These are phyloP conservation scores for Styphnolobium japonicum DNA, from an alignment of 306 rosid species.

Conservation along the genomic window DNA sequence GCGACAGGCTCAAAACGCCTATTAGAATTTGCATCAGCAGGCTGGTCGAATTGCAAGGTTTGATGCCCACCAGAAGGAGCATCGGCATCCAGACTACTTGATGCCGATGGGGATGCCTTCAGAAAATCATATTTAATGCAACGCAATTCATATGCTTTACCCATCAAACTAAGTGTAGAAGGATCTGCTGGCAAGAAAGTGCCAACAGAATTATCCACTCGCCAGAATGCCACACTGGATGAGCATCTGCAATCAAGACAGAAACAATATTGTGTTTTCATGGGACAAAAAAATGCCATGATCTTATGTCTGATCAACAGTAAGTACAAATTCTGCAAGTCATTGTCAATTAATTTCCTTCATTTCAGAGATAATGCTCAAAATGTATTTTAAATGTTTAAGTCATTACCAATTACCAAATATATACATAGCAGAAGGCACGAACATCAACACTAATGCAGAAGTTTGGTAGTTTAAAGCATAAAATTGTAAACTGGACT, in stretches of 20 bases:
- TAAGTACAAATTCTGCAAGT: background rate
- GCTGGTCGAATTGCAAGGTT: slow-evolving; percentile 40
- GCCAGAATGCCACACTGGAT: slow-evolving; percentile 72
- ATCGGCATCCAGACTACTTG: slow-evolving; percentile 37
- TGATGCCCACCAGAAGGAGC: slow-evolving; percentile 36
- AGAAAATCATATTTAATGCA: slow-evolving; percentile 64
- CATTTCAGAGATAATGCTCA: background rate
- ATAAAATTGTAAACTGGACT: background rate
- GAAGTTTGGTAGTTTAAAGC: background rate
- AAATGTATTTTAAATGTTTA: background rate
- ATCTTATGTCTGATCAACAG: slow-evolving; percentile 7
- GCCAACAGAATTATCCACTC: slow-evolving; percentile 86
- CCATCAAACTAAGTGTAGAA: slow-evolving; percentile 41
- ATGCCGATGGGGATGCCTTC: slow-evolving; percentile 44
- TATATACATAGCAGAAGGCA: slow-evolving; percentile 3
- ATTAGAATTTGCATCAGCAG: slow-evolving; percentile 50
- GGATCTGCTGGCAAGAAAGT: slow-evolving; percentile 90
- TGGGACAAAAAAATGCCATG: slow-evolving; percentile 2
- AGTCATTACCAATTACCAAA: slow-evolving; percentile 9
- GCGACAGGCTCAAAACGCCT: slow-evolving; percentile 76
- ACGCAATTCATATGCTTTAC: slow-evolving; percentile 75
- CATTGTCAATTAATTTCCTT: background rate
- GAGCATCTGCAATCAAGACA: slow-evolving; percentile 50
- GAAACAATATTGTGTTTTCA: background rate
- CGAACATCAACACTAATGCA: background rate